phyloP scores from a whole-genome alignment of 2,329 filamentous ascomycete genomes.

The Microcera coccophila region DNA sequence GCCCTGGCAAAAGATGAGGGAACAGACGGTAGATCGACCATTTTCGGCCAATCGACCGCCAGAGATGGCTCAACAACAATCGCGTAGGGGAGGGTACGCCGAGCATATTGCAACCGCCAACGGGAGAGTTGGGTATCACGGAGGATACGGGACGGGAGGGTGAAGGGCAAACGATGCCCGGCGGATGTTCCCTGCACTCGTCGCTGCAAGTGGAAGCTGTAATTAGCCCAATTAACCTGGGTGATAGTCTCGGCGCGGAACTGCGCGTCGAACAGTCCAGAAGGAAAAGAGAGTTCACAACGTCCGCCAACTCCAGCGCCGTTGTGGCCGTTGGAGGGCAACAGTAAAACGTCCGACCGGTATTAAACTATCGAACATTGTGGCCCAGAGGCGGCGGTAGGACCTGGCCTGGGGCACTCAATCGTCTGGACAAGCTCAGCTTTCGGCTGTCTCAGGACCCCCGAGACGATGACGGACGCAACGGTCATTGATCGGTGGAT shows the following conservation, averaged over 20 bases:
- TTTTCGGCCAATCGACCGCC: too few species aligned
- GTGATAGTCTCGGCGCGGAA: constrained; percentile 10
- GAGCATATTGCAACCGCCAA: constrained; percentile 8
- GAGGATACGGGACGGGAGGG: neutral
- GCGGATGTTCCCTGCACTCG: constrained; percentile 1
- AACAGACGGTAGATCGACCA: too few species aligned
- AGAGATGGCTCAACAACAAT: too few species aligned
- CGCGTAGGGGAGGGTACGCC: too few species aligned
- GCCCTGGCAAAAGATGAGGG: constrained; percentile 12
- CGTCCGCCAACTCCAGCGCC: constrained; percentile 12
- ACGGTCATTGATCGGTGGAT: too few species aligned
- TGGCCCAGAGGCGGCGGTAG: too few species aligned
- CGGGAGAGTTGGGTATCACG: too few species aligned
- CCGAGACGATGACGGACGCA: too few species aligned
- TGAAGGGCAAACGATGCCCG: constrained; percentile 4
- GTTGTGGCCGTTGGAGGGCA: constrained; percentile 16
- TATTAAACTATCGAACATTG: constrained; percentile 13
- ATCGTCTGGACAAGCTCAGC: neutral
- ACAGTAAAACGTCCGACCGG: constrained; percentile 14
- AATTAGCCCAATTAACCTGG: constrained; percentile 13
- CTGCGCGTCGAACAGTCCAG: constrained; percentile 14
- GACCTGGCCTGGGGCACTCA: too few species aligned
- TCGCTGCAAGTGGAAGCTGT: neutral
- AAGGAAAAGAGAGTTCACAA: constrained; percentile 19
- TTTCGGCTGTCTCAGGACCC: too few species aligned